Conservation (phyloP, 768 basidiomycete genomes). For the Tricholoma hemisulphureum region DNA sequence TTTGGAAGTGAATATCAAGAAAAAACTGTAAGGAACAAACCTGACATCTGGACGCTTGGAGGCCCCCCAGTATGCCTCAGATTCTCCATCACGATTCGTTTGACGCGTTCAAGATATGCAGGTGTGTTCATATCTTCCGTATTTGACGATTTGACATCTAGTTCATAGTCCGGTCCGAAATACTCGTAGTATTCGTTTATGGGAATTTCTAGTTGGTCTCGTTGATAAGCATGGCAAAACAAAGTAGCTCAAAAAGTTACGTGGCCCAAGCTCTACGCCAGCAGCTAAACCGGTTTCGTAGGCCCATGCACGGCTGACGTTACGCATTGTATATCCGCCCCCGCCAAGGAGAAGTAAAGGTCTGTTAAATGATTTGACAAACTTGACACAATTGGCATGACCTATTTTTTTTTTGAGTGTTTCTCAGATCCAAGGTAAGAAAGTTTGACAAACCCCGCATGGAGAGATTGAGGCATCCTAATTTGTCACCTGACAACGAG, state of each 20-base stretch:
- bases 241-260: constrained; percentile 43
- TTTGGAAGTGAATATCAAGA: constrained; percentile 3
- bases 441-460: constrained; percentile 70
- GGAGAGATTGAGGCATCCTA: constrained; percentile 93
- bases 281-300: constrained; percentile 98
- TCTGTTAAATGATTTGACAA: constrained; percentile 94
- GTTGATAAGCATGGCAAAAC: neutral
- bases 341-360: constrained; percentile 94
- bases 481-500: constrained; percentile 92
- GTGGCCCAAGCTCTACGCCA: constrained; percentile 85
- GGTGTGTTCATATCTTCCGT: constrained; percentile 93
- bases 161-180: constrained; percentile 95
- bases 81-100: constrained; percentile 89
- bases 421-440: neutral
- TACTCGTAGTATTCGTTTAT: constrained; percentile 99
- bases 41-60: constrained; percentile 89
- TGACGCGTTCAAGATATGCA: constrained; percentile 91
- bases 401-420: constrained; percentile 42
- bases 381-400: constrained; percentile 96
- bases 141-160: constrained; percentile 93
- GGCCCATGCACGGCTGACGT: constrained; percentile 96
- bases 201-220: constrained; percentile 66
- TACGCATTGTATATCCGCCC: constrained; percentile 98
- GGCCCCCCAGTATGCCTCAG: constrained; percentile 82
- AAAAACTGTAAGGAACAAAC: constrained; percentile 36